Base-by-base conservation (phyloP, 2,329 filamentous ascomycete species). In the Sporothrix inflata region DNA sequence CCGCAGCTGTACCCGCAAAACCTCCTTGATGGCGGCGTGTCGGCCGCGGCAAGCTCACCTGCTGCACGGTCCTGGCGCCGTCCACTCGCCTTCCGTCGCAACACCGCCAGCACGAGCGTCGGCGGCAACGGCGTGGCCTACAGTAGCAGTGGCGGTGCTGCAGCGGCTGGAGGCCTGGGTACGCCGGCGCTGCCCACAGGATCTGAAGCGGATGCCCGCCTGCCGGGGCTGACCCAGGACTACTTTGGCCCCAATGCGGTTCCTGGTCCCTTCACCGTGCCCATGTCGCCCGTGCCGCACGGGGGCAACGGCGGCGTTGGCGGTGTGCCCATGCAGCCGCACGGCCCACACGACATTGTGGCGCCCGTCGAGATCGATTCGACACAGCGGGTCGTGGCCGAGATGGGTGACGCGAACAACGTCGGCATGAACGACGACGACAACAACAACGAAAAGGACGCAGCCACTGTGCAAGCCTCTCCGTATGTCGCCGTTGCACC, bases 331-430 rank as follows among this genome's bases (percentile, higher is more conserved):
- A 70, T 81, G 27, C 77, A 78, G 60, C 85, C 87, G 8, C 79
- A 86, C 14, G 80, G 79, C 16, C 86, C 86, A 4, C 82, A 80
- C 11, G 85, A 88, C 75, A 86, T 88, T 53, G 78, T 82, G 0
- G 81, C 80, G 24, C 83, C 87, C 4, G 86, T 89, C 3, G 88
- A 90, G 80, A 86, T 90, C 14, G 86, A 84, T 73, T 83, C 84
- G 61, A 14, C 27, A 24, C 19, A 38, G 34, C 66, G 55, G 9
- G 27, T 60, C 19, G 55, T 27, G 24, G 45, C 66, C 1, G 74
- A 67, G 65, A 71, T 68, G 75, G 57, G 45, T n/a, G 65, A 61
- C 16, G 27, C 21, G 11, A 65, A 65, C 60, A 65, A 65, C 42
- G 38, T 65, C 38, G 38, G 60, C 38, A 14, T 27, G 8, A 55